Percentiles rank a stretch among this genome's conserved stretches.
These are phyloP conservation scores for Nevesoporus exiguus DNA, from an alignment of 768 basidiomycete genomes.

Conservation along the genomic window DNA sequence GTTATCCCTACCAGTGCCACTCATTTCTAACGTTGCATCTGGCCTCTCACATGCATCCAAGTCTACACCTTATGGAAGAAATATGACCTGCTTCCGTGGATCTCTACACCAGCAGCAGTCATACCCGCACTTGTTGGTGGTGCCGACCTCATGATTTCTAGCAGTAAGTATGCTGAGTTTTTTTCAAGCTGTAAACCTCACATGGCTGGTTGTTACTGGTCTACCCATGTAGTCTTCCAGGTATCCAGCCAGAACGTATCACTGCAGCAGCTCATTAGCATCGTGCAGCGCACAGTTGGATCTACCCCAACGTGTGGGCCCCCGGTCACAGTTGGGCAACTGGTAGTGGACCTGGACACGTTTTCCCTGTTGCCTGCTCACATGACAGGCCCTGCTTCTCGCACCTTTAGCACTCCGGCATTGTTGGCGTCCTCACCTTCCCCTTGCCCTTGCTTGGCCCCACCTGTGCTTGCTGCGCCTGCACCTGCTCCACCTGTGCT, in stretches of 20 bases:
- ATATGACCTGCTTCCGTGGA: conserved; percentile 58
- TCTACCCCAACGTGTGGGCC: conserved; percentile 30
- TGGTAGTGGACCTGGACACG: conserved; percentile 54
- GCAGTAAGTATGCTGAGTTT: conserved; percentile 47
- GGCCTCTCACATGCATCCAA: conserved; percentile 15
- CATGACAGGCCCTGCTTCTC: too few relatives aligned
- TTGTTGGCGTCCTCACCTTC: too few relatives aligned
- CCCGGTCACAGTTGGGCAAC: conserved; percentile 73
- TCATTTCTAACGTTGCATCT: not conserved
- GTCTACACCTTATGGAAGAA: conserved; percentile 81
- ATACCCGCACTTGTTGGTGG: conserved; percentile 70
- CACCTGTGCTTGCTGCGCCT: too few relatives aligned
- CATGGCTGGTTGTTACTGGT: not conserved
- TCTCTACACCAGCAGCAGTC: conserved; percentile 71
- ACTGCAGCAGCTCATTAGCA: conserved; percentile 56
- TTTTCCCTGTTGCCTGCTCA: too few relatives aligned
- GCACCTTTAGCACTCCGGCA: too few relatives aligned
- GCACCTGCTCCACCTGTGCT: too few relatives aligned
- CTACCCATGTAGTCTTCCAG: conserved; percentile 48
- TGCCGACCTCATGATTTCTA: conserved; percentile 89
- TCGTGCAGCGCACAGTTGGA: conserved; percentile 47
- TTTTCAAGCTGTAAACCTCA: not conserved
- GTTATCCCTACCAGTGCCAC: conserved; percentile 64
- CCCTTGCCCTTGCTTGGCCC: too few relatives aligned
- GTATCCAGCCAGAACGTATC: conserved; percentile 38